A percentile compares a stretch with the other conserved stretches of the same genome.
Evolutionary conservation across 78 protist species (phyloP).

Genomic region (Corallochytrium limacisporum): DNA sequence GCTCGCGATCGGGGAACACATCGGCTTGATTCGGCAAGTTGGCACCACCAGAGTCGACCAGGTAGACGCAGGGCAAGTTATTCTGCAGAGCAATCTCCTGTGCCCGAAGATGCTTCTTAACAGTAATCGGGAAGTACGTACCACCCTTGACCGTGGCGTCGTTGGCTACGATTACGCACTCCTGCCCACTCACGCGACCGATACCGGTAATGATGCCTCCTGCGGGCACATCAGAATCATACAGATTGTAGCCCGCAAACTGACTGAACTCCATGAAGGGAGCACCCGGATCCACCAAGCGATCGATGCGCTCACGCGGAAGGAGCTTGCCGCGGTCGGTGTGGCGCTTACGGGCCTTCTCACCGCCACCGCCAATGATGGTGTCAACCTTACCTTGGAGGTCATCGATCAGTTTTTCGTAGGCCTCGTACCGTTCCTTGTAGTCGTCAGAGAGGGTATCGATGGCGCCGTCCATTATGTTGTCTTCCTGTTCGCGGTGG

Average conservation of each 20-base stretch:
- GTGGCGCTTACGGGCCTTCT: slow-evolving; percentile 35
- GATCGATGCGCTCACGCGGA: slow-evolving; percentile 65
- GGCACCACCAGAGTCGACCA: slow-evolving; percentile 90
- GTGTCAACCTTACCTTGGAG: no score
- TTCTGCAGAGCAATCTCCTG: slow-evolving; percentile 84
- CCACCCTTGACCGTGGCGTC: slow-evolving; percentile 98
- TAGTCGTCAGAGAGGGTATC: no score
- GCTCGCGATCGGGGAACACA: slow-evolving; percentile 88
- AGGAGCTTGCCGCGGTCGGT: slow-evolving; percentile 60
- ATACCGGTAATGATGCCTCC: slow-evolving; percentile 89
- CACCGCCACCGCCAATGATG: no score
- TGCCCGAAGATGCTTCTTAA: slow-evolving; percentile 70
- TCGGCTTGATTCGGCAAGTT: slow-evolving; percentile 76
- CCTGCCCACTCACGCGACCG: slow-evolving; percentile 65
- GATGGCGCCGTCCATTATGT: no score
- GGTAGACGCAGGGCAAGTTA: slow-evolving; percentile 84
- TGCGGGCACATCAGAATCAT: slow-evolving; percentile 59
- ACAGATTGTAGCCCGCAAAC: slow-evolving; percentile 73
- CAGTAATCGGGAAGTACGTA: slow-evolving; percentile 92
- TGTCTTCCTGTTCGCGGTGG: no score
- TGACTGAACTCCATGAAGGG: slow-evolving; percentile 85
- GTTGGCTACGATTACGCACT: slow-evolving; percentile 85
- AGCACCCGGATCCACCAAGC: slow-evolving; percentile 70
- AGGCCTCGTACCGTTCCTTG: no score
- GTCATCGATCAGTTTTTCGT: no score